Percentiles rank a stretch among this genome's conserved stretches.
phyloP scores from a whole-genome alignment of 257 asterid genomes.

The Nicotiana paniculata region DNA sequence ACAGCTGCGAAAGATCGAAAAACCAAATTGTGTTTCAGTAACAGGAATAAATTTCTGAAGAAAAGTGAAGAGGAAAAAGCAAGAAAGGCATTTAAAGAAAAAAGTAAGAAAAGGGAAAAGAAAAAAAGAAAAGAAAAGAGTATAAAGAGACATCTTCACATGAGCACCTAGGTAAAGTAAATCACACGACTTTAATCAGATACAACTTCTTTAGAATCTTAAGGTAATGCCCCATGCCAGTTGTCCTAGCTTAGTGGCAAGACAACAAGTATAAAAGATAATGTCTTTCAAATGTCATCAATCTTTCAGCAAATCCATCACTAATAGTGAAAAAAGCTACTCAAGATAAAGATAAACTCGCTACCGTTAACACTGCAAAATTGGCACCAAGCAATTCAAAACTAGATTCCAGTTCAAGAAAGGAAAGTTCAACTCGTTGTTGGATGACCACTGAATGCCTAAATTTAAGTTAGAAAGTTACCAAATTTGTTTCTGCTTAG shows the following conservation, averaged over 20 bases:
- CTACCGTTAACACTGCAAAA: not conserved
- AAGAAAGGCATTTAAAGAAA: slow-evolving; percentile 29
- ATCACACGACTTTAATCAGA: slow-evolving; percentile 30
- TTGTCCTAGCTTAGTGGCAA: not conserved
- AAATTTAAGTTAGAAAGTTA: not conserved
- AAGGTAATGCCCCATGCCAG: not conserved
- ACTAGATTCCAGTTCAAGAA: not conserved
- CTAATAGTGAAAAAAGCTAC: not conserved
- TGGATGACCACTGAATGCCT: not conserved
- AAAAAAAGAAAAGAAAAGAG: slow-evolving; percentile 13
- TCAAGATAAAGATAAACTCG: not conserved
- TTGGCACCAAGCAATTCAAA: not conserved
- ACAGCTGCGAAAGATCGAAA: slow-evolving; percentile 28
- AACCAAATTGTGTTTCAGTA: slow-evolving; percentile 13
- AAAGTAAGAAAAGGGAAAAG: slow-evolving; percentile 23
- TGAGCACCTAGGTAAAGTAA: slow-evolving; percentile 40
- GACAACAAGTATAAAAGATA: slow-evolving; percentile 3
- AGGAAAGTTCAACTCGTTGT: not conserved
- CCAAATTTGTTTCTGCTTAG: not conserved
- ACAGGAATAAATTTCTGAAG: slow-evolving; percentile 12
- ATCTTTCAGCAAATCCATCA: not conserved
- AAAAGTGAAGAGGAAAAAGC: slow-evolving; percentile 20
- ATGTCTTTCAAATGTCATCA: not conserved
- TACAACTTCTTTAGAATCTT: slow-evolving; percentile 25
- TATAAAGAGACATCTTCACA: slow-evolving; percentile 46